Base-by-base conservation (phyloP, 352 stramenopile genomes). In the Globisporangium radiosum region DNA sequence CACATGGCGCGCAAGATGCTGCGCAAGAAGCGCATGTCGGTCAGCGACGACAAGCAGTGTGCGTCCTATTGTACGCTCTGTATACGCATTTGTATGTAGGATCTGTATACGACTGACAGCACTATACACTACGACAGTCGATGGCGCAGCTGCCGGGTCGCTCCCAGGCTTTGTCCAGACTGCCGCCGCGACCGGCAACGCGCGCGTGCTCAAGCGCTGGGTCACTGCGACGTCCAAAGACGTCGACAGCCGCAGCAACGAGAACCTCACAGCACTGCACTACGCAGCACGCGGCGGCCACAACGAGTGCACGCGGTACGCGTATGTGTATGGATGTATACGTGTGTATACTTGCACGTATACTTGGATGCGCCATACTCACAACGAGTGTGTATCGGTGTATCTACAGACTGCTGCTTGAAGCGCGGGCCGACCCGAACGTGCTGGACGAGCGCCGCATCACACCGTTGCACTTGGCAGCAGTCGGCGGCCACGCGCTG, bases 201-300 rank as follows among this genome's bases (percentile, higher is more conserved):
- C 75, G 37, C 83, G 83, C 50, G 81, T 93, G 11, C 53, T 93
- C 56, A 90, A 91, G 75, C 83, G 83, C 57, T 93, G 83, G 83
- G 76, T 90, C 19, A 73, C 86, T 59, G 90, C 83, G 13, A 85
- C 80, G 1, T 71, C 77, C 61, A 60, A 68, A 39, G 79, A 91
- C 59, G 57, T 93, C 13, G 78, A 93, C 60, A 75, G 71, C 14
- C 74, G 79, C 36, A 93, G 83, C 64, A 38, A 51, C 2, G 83
- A 93, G 66, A 93, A 93, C 66, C 70, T 90, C 58, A 88, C 79
- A n/a, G 83, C 81, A 44, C 63, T 93, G 48, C 83, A 93, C 39
- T 93, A 93, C 56, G 72, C 79, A 3, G 71, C 84, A 15, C 78
- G 83, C 10, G 76, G 81, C 52, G 83, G 83, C 45, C 83, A 93